These are phyloP conservation scores for Aspergillus taichungensis DNA, from an alignment of 495 filamentous ascomycete genomes.

Conservation along the genomic window DNA sequence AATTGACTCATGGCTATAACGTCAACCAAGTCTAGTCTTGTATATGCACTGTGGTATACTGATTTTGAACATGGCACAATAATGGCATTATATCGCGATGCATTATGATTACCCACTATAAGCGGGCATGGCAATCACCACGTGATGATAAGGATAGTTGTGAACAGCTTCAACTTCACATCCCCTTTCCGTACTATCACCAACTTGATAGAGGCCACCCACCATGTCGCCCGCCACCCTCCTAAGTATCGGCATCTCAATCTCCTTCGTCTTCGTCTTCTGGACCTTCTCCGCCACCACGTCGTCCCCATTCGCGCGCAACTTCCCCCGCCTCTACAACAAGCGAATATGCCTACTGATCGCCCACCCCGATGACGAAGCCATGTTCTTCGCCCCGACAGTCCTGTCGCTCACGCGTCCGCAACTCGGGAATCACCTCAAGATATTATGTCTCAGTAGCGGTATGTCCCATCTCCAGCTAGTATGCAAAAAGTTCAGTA, in stretches of 20 bases:
- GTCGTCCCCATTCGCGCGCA: constrained; percentile 52
- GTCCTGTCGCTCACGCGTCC: constrained; percentile 69
- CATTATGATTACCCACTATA: too few species aligned
- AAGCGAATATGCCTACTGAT: constrained; percentile 86
- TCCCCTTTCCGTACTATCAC: too few species aligned
- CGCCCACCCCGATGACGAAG: constrained; percentile 96
- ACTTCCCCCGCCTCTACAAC: constrained; percentile 62
- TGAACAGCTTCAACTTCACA: neutral
- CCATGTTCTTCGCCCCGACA: constrained; percentile 97
- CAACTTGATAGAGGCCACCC: too few species aligned
- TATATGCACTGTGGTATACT: too few species aligned
- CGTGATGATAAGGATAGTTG: neutral
- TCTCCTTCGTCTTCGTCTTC: constrained; percentile 30
- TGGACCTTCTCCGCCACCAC: constrained; percentile 45
- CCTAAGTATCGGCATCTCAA: constrained; percentile 22
- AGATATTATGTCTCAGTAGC: constrained; percentile 85
- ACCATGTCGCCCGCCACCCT: constrained; percentile 13
- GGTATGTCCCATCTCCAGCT: constrained; percentile 37
- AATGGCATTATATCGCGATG: too few species aligned
- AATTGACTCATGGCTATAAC: too few species aligned
- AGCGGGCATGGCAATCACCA: too few species aligned
- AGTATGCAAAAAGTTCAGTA: neutral
- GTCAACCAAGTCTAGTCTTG: too few species aligned
- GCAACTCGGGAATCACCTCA: constrained; percentile 75
- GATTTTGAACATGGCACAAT: too few species aligned